Base-by-base conservation (phyloP, 805 yeast species). In the Debaryomyces prosopidis region DNA sequence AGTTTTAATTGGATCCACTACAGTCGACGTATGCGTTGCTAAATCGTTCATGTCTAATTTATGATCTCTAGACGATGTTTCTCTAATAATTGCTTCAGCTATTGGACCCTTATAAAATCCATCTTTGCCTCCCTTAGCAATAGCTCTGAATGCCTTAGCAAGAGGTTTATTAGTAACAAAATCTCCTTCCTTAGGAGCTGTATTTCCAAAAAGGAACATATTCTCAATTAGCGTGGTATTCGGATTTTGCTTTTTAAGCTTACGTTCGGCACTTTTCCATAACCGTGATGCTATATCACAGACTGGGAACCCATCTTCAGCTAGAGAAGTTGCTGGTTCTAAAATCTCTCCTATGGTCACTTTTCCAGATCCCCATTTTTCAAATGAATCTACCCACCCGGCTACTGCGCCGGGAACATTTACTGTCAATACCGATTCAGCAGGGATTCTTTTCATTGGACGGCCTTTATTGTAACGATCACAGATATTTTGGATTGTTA, bases 331-430 rank as follows among this genome's bases (percentile, higher is more conserved):
- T 0, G 88, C 87, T 6, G 88, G 87, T 46, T 75, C 71, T 28
- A 84, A 63, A 26, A 84, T 73, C 46, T 86, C 82, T 1, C 62
- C 77, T 54, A 86, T 62, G 0, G 81, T 54, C 10, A 87, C 80
- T 6, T 79, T 79, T 1, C 87, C 86, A 20, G 87, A 80, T 1
- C 95, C 94, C 88, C 90, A 87, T 47, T 64, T 68, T 35, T 79
- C 82, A 32, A 77, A 66, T 2, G 88, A 78, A 60, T 87, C 94
- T 37, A 74, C 60, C 94, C 94, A 87, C 0, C 89, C 92, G 5
- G 89, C 88, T 39, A 86, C 75, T 1, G 89, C 84, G 4, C 95
- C 95, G 0, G 94, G 94, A 4, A 87, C 90, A 42, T 82, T 84
- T 6, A 84, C 79, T 0, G 85, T 65, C 46, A 80, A 80, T 3